Conservation (phyloP, 176 grass and related monocot genomes). For the Otatea glauca region DNA sequence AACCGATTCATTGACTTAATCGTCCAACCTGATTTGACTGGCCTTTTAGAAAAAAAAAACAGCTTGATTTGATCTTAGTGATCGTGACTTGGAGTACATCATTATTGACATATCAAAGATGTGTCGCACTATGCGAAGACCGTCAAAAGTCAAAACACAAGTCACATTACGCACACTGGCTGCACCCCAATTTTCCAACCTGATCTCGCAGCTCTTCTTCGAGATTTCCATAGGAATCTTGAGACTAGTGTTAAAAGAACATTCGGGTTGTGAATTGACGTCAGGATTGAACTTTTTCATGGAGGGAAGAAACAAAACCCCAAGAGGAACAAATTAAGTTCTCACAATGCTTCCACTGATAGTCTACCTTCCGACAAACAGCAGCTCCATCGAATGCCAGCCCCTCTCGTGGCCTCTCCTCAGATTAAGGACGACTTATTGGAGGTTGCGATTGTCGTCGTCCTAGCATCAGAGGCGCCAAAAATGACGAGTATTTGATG, state of each 20-base stretch:
- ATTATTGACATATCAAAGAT: constrained; percentile 20
- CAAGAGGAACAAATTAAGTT: not conserved
- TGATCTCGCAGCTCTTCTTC: constrained; percentile 28
- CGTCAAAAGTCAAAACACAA: constrained; percentile 24
- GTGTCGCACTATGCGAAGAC: constrained; percentile 35
- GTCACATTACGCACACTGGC: constrained; percentile 8
- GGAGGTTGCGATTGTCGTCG: no score
- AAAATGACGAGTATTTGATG: no score
- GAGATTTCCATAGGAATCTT: constrained; percentile 22
- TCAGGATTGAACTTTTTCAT: not conserved
- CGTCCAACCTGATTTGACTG: not conserved
- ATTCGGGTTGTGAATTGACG: not conserved
- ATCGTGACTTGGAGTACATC: constrained; percentile 22
- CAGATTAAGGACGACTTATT: no score
- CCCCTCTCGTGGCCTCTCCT: no score
- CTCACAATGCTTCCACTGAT: not conserved
- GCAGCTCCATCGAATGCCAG: no score
- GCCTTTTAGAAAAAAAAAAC: not conserved
- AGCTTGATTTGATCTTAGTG: not conserved
- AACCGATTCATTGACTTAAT: not conserved
- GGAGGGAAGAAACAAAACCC: not conserved
- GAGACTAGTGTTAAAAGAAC: not conserved
- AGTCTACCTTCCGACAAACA: not conserved
- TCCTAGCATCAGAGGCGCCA: no score
- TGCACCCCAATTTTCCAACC: not conserved